phyloP scores from a whole-genome alignment of 2,329 filamentous ascomycete species.

The Aspergillus transmontanensis region DNA sequence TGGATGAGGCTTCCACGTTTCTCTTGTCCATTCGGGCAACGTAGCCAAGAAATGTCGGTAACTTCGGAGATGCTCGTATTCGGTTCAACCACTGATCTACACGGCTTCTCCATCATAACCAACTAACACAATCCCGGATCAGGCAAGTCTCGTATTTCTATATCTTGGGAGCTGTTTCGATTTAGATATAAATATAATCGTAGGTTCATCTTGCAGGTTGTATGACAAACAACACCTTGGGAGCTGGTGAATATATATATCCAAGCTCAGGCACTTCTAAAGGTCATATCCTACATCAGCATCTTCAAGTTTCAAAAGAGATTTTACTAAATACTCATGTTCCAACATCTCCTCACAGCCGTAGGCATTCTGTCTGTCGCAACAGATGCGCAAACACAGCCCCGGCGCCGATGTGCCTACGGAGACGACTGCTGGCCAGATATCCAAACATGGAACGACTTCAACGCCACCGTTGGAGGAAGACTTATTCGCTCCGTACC shows the following conservation, averaged over 20 bases:
- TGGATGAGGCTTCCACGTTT: not conserved
- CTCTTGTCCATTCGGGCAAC: not conserved
- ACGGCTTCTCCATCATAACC: not conserved
- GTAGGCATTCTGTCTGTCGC: not conserved
- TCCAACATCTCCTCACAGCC: not conserved
- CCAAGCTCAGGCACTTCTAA: no score
- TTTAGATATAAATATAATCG: not conserved
- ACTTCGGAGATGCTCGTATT: not conserved
- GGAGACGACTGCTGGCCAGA: conserved; percentile 7
- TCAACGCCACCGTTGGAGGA: conserved; percentile 7
- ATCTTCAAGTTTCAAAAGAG: no score
- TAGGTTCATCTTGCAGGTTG: not conserved
- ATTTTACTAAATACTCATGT: not conserved
- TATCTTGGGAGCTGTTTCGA: not conserved
- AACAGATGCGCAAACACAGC: not conserved
- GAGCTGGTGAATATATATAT: not conserved
- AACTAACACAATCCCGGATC: not conserved
- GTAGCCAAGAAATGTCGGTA: not conserved
- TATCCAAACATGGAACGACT: conserved; percentile 1
- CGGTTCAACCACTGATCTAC: not conserved
- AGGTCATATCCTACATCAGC: no score
- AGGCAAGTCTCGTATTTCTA: not conserved
- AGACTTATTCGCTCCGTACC: conserved; percentile 6
- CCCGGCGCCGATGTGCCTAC: not conserved
- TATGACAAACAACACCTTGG: fast-evolving